phyloP scores from a whole-genome alignment of 257 asterid species.

The Solanum ahanhuiri region DNA sequence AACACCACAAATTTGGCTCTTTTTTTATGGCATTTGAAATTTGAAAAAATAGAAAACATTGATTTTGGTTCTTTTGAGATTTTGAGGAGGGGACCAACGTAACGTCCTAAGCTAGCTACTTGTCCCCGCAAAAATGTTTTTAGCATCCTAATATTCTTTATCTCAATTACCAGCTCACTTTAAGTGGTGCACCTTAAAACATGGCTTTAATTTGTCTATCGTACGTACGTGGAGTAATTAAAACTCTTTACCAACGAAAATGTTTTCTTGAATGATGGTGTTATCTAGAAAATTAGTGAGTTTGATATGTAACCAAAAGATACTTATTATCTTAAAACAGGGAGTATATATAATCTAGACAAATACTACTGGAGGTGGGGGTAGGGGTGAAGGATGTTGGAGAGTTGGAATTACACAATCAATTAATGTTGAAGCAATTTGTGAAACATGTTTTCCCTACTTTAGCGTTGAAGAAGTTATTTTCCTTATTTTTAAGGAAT shows the following conservation, averaged over 20 bases:
- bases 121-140: conserved; percentile 36
- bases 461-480: not conserved
- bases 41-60: not conserved
- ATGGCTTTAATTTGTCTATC: not conserved
- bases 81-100: conserved; percentile 37
- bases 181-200: not conserved
- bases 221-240: not conserved
- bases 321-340: not conserved
- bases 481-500: not conserved
- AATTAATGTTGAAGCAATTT: not conserved
- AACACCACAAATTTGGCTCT: conserved; percentile 19
- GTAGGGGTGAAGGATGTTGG: not conserved
- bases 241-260: not conserved
- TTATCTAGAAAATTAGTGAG: not conserved
- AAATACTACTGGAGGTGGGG: not conserved
- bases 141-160: not conserved
- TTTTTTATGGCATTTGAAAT: not conserved
- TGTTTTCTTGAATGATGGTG: not conserved
- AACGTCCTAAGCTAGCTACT: conserved; percentile 15
- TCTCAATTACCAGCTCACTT: conserved; percentile 13
- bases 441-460: not conserved
- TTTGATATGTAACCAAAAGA: not conserved
- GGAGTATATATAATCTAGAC: not conserved
- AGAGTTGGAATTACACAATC: not conserved
- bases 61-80: conserved; percentile 17